Base-by-base conservation (phyloP, 2,329 filamentous ascomycete genomes). In the Beauveria sp. region DNA sequence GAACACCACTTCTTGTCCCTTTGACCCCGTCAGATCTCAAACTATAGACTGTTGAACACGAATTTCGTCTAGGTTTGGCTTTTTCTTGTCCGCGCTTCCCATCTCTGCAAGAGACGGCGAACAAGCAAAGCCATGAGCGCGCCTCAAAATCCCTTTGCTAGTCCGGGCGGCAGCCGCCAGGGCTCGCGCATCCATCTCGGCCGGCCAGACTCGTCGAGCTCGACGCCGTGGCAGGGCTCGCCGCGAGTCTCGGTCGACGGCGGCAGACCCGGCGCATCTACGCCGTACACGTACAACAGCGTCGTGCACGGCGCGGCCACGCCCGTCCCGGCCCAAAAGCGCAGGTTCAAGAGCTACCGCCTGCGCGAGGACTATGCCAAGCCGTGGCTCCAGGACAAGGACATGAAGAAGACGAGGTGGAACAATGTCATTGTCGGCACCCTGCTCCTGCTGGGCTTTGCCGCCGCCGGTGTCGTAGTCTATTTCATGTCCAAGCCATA, bases 371-470 rank as follows among this genome's bases (percentile, higher is more conserved):
- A 69, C 16, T 74, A 75, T 64, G 72, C 75, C 56, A 76, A 76
- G 66, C 74, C 75, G 52, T 77, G 75, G 75, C 69, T 76, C 1
- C 62, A 66, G 5, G 71, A 74, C 49, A 69, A 70, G 20, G 69
- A 66, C 38, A 66, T 73, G 65, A 70, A 67, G 54, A 71, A 70
- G 65, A 74, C 68, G 42, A 66, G 68, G 38, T 72, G 70, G 69
- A 73, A 77, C 69, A 71, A 71, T 62, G 64, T 73, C 64, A 72
- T 76, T 60, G 67, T 76, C 42, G 66, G 68, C 51, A 62, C 51
- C 52, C 70, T 72, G 60, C 63, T 74, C 12, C 10, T 71, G 22
- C 58, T 76, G 38, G 75, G 76, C 3, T 64, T 77, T 28, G 66
- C 65, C 16, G 67, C 71, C 24, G 72, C 73, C 3, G 75, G 64